A percentile compares a stretch with the other conserved stretches of the same genome.
These are phyloP conservation scores for Colletotrichum godetiae DNA, from an alignment of 2,329 filamentous ascomycete genomes.

Conservation along the genomic window DNA sequence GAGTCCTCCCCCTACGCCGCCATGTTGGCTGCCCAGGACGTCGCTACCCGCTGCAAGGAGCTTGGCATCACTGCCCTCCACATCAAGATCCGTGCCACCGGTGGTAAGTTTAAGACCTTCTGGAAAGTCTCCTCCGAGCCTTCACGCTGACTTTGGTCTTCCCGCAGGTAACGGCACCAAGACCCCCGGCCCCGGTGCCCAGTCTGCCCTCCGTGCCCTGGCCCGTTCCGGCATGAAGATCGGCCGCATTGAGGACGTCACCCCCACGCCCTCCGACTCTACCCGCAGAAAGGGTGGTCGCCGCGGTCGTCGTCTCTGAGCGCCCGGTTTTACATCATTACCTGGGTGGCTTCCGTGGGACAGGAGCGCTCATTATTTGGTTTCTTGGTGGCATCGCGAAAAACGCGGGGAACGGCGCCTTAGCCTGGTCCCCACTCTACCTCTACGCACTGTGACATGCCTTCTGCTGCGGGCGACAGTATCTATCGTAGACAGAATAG, in stretches of 20 bases:
- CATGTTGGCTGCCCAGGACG: conserved; percentile 99
- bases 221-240: conserved; percentile 99
- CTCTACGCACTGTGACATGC: conserved; percentile 49
- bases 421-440: conserved; percentile 72
- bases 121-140: not conserved
- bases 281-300: conserved; percentile 99
- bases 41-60: conserved; percentile 85
- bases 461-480: conserved; percentile 37
- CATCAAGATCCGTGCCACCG: conserved; percentile 99
- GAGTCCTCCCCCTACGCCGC: conserved; percentile 99
- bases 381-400: conserved; percentile 74
- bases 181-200: conserved; percentile 98
- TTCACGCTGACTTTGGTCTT: not conserved
- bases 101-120: conserved; percentile 71
- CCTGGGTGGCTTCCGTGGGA: conserved; percentile 38
- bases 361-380: conserved; percentile 58
- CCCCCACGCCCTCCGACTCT: conserved; percentile 98
- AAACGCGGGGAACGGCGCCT: conserved; percentile 78
- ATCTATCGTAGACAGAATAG: conserved; percentile 38
- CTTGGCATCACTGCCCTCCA: conserved; percentile 89
- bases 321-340: conserved; percentile 47
- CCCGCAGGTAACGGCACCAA: conserved; percentile 93
- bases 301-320: conserved; percentile 99
- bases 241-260: conserved; percentile 99
- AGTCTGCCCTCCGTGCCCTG: conserved; percentile 98